These are phyloP conservation scores for Rhynchosporium graminicola DNA, from an alignment of 2,329 filamentous ascomycete genomes.

Conservation along the genomic window DNA sequence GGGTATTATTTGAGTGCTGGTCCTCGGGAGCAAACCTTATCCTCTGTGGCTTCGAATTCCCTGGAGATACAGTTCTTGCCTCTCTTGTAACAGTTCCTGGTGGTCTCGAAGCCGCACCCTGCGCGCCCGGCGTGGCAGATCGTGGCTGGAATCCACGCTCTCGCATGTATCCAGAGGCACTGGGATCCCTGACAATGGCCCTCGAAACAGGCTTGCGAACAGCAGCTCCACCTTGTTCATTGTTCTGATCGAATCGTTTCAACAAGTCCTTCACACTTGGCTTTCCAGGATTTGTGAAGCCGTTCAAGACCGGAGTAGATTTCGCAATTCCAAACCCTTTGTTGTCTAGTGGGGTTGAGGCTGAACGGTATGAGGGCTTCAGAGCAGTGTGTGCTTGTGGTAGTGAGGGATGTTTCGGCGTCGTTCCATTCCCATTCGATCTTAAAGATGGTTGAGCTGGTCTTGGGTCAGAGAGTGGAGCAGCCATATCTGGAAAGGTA, in stretches of 20 bases:
- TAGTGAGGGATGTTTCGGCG: constrained; percentile 50
- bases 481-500: constrained; percentile 33
- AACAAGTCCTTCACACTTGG: constrained; percentile 80
- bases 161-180: constrained; percentile 33
- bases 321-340: constrained; percentile 35
- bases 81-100: constrained; percentile 31
- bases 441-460: constrained; percentile 46
- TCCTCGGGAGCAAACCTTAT: constrained; percentile 52
- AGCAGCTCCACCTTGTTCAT: constrained; percentile 43
- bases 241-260: constrained; percentile 73
- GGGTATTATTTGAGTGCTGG: constrained; percentile 53
- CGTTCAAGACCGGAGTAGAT: constrained; percentile 33
- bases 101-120: constrained; percentile 25
- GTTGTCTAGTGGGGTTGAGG: constrained; percentile 55
- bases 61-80: constrained; percentile 29
- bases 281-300: constrained; percentile 29
- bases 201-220: constrained; percentile 29
- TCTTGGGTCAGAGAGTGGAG: constrained; percentile 44
- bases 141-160: constrained; percentile 36
- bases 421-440: constrained; percentile 53
- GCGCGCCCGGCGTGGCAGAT: constrained; percentile 27
- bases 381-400: constrained; percentile 44
- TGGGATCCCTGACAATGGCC: constrained; percentile 27
- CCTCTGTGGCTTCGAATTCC: constrained; percentile 43
- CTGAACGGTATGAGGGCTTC: constrained; percentile 52